Base-by-base conservation (phyloP, 2,329 filamentous ascomycete species). In the Pyrenochaeta sp. region DNA sequence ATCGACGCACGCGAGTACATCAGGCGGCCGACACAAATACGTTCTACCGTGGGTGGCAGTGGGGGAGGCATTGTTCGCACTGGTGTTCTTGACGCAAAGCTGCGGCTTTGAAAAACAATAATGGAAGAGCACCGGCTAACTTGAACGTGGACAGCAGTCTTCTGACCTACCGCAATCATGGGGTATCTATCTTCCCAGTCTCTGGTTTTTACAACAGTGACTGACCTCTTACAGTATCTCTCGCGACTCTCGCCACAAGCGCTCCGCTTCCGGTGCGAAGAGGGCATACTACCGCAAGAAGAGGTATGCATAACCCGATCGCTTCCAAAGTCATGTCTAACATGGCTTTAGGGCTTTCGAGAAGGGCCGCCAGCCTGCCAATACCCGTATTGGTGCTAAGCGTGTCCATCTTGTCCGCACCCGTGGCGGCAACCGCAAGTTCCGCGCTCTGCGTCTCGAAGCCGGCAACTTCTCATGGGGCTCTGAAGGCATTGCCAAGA, bases 161-260 rank as follows among this genome's bases (percentile, higher is more conserved):
- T 78, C 79, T 82, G 78, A 79, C 75, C 73, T 73, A 77, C 71
- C 77, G 81, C 80, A 82, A 82, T 75, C 77, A 84, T 84, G 82
- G 82, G 81, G 81, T 83, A 82, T 77, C 70, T 74, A 69, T 54
- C 49, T 55, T 51, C 56, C 51, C 59, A 39, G 45, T 52, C 42
- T 42, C 45, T 36, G 40, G 42, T 43, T 15, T 27, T 45, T 4
- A 45, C 52, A 34, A 25, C 61, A 66, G 47, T 27, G 48, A 73
- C 80, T 83, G 67, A 83, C 76, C 52, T 13, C 28, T 37, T 43
- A 12, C 76, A 84, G 95, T 99, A 98, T 99, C 87, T 97, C 94
- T 85, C 92, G 95, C 87, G 94, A 98, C 87, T 97, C 93, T 83
- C 93, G 95, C 87, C 95, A 99, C 90, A 99, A 99, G 91, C 93